These are phyloP conservation scores for Obelidium mucronatum DNA, from an alignment of 192 early-diverging fungal genomes.

Conservation along the genomic window DNA sequence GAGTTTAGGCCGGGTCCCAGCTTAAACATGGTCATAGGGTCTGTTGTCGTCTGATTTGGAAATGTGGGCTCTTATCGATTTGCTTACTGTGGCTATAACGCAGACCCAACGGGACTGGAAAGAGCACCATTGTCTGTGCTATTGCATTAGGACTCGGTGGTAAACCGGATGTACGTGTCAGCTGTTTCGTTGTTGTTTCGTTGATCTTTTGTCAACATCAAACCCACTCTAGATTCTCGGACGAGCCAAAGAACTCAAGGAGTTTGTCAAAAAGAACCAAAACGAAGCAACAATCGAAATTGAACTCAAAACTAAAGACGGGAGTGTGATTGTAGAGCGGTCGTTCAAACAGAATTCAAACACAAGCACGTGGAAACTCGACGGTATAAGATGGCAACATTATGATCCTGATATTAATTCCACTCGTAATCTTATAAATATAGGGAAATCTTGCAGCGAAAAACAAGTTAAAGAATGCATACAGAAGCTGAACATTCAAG, in stretches of 20 bases:
- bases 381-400: conserved; percentile 48
- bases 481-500: conserved; percentile 79
- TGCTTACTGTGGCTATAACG: neutral
- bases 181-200: neutral
- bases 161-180: conserved; percentile 55
- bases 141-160: conserved; percentile 94
- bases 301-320: conserved; percentile 67
- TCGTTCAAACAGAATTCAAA: conserved; percentile 64
- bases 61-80: too few species aligned
- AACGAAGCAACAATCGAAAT: conserved; percentile 86
- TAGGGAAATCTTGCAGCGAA: conserved; percentile 65
- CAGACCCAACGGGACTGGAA: conserved; percentile 91
- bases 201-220: neutral
- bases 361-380: conserved; percentile 78
- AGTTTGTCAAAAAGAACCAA: conserved; percentile 91
- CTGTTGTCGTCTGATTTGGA: neutral
- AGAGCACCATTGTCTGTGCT: conserved; percentile 94
- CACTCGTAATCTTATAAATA: neutral
- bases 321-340: conserved; percentile 43
- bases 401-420: conserved; percentile 3
- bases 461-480: conserved; percentile 73
- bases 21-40: conserved; percentile 86
- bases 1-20: conserved; percentile 89
- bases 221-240: conserved; percentile 68
- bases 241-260: conserved; percentile 85